Evolutionary conservation across 345 rosid species (phyloP), one percentile per base, ranked within the genome.

Genomic region (Boechera retrofracta): DNA sequence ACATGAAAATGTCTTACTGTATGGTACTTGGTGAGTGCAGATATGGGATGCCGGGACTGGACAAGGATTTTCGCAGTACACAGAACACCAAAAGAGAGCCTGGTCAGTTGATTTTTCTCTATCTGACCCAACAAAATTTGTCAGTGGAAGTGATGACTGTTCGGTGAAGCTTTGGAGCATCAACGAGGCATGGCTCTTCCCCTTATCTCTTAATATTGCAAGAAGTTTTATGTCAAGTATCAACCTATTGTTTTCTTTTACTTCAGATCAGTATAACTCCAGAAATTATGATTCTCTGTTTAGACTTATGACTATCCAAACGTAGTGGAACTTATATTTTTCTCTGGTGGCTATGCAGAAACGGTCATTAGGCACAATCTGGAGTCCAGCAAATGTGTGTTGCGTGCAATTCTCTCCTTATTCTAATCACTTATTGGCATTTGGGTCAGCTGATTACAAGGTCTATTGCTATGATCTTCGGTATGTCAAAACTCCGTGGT

Each of bases 101-200:
- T 91, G 97, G 98, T 88, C 97, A 82, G 93, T 94, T 76, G 96
- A 94, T 84, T 94, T 94, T 80, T 94, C 94, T 77, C 90, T 71
- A 67, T 81, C 85, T 38, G 86, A 86, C 81, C 97, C 97, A 9
- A 91, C 86, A 67, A 90, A 81, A 81, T 87, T 94, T 64, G 98
- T 91, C 73, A 90, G 96, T 62, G 97, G 97, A 76, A 90, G 97
- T 73, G 97, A 94, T 82, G 98, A 94, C 65, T 89, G 88, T 79
- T 81, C 94, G 54, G 90, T 90, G 78, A 91, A 94, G 83, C 85
- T 94, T 47, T 94, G 98, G 97, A 86, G 83, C 79, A 82, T 94
- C 71, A 89, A 94, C 66, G 91, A 94, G 91, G 97, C 60, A 79
- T 24, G 65, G 8, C 31, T 78, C 68, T 66, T 78, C 15, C 48